Percentiles rank a stretch among this genome's conserved stretches.
phyloP scores from a whole-genome alignment of 2,329 filamentous ascomycete species.

The Monosporascus sp. region DNA sequence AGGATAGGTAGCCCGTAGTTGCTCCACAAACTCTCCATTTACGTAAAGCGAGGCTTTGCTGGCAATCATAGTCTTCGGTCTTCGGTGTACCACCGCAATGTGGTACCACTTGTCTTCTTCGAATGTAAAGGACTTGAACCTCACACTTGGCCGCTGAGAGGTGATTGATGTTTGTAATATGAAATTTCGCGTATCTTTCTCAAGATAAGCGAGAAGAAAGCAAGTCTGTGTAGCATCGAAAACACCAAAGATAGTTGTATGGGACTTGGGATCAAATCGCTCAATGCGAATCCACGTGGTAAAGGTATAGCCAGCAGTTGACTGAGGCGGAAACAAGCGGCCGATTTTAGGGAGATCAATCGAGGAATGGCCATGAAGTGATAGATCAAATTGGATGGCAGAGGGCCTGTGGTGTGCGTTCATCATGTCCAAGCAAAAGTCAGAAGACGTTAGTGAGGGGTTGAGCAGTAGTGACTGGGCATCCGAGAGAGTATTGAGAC shows the following conservation, averaged over 20 bases:
- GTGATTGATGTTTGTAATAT: constrained; percentile 94
- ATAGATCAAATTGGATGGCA: constrained; percentile 91
- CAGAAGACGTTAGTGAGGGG: constrained; percentile 48
- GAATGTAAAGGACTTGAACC: constrained; percentile 82
- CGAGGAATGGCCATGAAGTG: constrained; percentile 79
- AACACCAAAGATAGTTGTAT: constrained; percentile 93
- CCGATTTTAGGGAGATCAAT: constrained; percentile 86
- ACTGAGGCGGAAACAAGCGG: constrained; percentile 74
- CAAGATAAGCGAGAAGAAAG: constrained; percentile 88
- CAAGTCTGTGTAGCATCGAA: constrained; percentile 90
- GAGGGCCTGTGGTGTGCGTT: constrained; percentile 70
- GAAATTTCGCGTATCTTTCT: constrained; percentile 87
- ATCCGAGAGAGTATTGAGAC: constrained; percentile 76
- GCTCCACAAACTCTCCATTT: constrained; percentile 89
- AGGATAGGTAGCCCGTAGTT: constrained; percentile 85
- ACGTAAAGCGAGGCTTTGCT: constrained; percentile 86
- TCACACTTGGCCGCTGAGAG: constrained; percentile 78
- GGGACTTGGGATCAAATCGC: constrained; percentile 73
- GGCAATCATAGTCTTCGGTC: constrained; percentile 66
- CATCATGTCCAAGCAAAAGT: constrained; percentile 69
- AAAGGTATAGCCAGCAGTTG: constrained; percentile 81
- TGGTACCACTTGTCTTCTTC: constrained; percentile 83
- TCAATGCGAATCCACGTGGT: constrained; percentile 86
- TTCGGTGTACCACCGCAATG: constrained; percentile 78
- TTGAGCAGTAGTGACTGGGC: constrained; percentile 65